Percentiles rank a stretch among this genome's conserved stretches.
These are phyloP conservation scores for Antitrichia curtipendula DNA, from an alignment of 225 moss, liverwort and hornwort genomes.

Conservation along the genomic window DNA sequence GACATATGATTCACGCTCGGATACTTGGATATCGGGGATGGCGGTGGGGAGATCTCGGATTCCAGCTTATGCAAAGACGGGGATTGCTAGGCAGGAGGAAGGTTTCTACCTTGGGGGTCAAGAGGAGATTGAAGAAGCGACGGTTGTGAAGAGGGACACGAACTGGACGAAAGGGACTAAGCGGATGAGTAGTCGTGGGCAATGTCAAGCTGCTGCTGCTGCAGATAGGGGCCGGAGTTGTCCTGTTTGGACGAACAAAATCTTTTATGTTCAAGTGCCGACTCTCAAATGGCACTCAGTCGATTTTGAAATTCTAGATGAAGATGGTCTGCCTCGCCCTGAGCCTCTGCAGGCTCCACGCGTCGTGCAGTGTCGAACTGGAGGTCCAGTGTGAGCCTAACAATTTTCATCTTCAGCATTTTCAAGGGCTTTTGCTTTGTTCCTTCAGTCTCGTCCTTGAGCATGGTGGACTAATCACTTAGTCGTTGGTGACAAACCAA, in stretches of 20 bases:
- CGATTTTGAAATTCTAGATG: constrained; percentile 15
- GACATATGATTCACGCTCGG: constrained; percentile 35
- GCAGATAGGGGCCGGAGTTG: neutral
- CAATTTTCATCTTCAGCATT: neutral
- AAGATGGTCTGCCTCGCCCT: constrained; percentile 5
- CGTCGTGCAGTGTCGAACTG: constrained; percentile 29
- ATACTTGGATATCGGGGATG: constrained; percentile 28
- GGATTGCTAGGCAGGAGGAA: constrained; percentile 17
- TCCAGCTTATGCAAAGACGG: constrained; percentile 14
- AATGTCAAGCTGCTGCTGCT: neutral
- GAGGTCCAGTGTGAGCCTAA: constrained; percentile 29
- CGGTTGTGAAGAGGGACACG: neutral
- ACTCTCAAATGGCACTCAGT: constrained; percentile 40
- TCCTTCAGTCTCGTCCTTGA: neutral
- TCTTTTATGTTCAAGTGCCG: constrained; percentile 23
- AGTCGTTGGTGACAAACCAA: neutral
- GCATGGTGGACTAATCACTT: neutral
- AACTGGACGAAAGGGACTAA: neutral
- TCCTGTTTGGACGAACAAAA: constrained; percentile 29
- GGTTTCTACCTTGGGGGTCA: constrained; percentile 46
- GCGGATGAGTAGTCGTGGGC: neutral
- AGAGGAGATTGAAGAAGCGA: constrained; percentile 24
- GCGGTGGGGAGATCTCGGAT: constrained; percentile 22
- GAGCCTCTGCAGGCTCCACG: constrained; percentile 29
- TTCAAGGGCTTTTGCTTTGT: neutral